Percentiles rank a stretch among this genome's conserved stretches.
Conservation (phyloP, 2,329 filamentous ascomycete genomes). For the Pezizomycotina sp. region DNA sequence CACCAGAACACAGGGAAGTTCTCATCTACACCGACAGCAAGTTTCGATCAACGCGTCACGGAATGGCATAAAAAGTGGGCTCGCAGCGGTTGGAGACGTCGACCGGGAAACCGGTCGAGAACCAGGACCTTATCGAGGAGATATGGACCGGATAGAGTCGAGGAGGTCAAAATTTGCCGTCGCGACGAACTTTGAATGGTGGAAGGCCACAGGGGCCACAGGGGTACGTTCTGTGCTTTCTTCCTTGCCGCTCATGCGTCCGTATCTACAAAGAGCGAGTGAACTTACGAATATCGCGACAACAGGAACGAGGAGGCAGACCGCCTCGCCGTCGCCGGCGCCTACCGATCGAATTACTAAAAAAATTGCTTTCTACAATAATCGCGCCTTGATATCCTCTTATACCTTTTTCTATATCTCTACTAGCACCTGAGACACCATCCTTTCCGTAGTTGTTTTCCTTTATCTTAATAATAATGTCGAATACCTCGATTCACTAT, state of each 20-base stretch:
- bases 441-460: conserved; percentile 4
- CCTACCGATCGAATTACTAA: conserved; percentile 30
- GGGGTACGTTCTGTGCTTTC: too few relatives aligned
- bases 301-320: conserved; percentile 70
- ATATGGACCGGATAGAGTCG: conserved; percentile 56
- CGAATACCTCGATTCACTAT: neutral
- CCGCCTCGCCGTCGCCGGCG: conserved; percentile 52
- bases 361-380: neutral
- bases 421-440: neutral
- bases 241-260: too few relatives aligned
- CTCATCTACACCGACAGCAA: conserved; percentile 76
- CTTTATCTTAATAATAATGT: neutral
- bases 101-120: conserved; percentile 56
- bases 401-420: neutral
- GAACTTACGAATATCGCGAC: too few relatives aligned
- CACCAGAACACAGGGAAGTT: conserved; percentile 49
- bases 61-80: conserved; percentile 69
- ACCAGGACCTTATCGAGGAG: conserved; percentile 64
- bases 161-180: conserved; percentile 40
- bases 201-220: conserved; percentile 68
- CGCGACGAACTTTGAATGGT: conserved; percentile 64
- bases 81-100: conserved; percentile 61
- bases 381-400: neutral
- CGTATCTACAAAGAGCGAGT: too few relatives aligned
- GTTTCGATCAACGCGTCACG: conserved; percentile 78